phyloP scores from a whole-genome alignment of 345 rosid species.

The Citrus reticulata region DNA sequence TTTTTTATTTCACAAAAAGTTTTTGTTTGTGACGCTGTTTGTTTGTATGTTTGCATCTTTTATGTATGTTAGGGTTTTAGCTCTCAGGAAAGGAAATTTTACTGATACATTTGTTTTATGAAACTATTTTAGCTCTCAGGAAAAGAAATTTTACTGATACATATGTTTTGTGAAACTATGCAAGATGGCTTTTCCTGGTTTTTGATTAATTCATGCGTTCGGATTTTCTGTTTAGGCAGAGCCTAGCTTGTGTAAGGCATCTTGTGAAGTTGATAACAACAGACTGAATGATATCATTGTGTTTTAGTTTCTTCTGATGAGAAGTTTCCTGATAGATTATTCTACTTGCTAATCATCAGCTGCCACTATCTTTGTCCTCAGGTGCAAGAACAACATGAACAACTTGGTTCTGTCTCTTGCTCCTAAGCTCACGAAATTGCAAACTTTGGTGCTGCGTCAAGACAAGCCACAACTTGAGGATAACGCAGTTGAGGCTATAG shows the following conservation, averaged over 20 bases:
- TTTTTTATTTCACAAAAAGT: not conserved
- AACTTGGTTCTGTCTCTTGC: conserved; percentile 73
- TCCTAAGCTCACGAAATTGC: conserved; percentile 73
- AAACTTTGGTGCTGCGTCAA: conserved; percentile 72
- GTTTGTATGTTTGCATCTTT: not conserved
- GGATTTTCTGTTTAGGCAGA: not conserved
- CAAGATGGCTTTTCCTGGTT: not conserved
- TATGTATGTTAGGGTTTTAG: not conserved
- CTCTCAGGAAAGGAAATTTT: not conserved
- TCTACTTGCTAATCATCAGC: not conserved
- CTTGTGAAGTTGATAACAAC: not conserved
- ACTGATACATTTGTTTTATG: not conserved
- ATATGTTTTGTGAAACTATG: not conserved
- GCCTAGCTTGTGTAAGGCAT: not conserved
- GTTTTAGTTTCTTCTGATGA: conserved; percentile 1
- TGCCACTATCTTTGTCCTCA: conserved; percentile 17
- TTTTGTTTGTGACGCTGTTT: not conserved
- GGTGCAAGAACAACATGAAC: conserved; percentile 89
- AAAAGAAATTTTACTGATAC: not conserved
- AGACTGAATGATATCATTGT: not conserved
- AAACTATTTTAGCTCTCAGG: not conserved
- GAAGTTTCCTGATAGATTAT: not conserved
- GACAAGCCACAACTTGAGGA: conserved; percentile 90
- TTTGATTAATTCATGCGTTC: not conserved
- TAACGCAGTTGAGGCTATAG: conserved; percentile 72